Evolutionary conservation across 2,329 filamentous ascomycete genomes (phyloP).

Genomic region (Zalaria obscura): DNA sequence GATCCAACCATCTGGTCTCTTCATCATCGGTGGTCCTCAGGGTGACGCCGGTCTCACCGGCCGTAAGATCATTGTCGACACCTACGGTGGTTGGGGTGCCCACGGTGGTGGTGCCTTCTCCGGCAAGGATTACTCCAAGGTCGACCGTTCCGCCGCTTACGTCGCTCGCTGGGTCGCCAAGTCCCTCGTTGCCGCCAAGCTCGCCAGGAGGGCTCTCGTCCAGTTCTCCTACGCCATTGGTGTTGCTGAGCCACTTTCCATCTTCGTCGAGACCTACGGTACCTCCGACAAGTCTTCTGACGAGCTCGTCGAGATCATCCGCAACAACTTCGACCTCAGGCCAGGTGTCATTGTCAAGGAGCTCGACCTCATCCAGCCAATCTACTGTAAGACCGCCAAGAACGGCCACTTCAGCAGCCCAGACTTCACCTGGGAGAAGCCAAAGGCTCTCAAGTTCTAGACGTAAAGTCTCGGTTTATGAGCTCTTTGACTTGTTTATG

Average conservation of each 20-base stretch:
- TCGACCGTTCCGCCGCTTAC: slow-evolving; percentile 96
- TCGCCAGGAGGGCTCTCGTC: slow-evolving; percentile 84
- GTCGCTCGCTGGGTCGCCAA: slow-evolving; percentile 98
- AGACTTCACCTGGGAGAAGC: slow-evolving; percentile 95
- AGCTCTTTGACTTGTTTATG: neutral
- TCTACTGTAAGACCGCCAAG: slow-evolving; percentile 94
- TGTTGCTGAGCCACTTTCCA: slow-evolving; percentile 92
- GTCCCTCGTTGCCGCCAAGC: slow-evolving; percentile 78
- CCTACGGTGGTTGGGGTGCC: slow-evolving; percentile 98
- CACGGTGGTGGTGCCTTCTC: slow-evolving; percentile 99
- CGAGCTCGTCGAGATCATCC: slow-evolving; percentile 90
- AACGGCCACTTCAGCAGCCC: slow-evolving; percentile 99
- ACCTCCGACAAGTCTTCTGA: slow-evolving; percentile 81
- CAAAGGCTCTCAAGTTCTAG: slow-evolving; percentile 88
- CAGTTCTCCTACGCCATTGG: slow-evolving; percentile 99
- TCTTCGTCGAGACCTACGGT: slow-evolving; percentile 96
- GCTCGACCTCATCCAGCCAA: slow-evolving; percentile 86
- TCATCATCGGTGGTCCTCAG: slow-evolving; percentile 98
- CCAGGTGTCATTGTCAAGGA: slow-evolving; percentile 98
- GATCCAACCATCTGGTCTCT: slow-evolving; percentile 94
- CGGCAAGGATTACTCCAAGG: slow-evolving; percentile 99
- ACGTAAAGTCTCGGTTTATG: slow-evolving; percentile 7
- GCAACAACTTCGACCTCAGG: slow-evolving; percentile 91
- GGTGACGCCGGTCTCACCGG: slow-evolving; percentile 97
- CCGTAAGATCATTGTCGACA: slow-evolving; percentile 99